Conservation (phyloP, 495 filamentous ascomycete genomes). For the Cairneyella variabilis region DNA sequence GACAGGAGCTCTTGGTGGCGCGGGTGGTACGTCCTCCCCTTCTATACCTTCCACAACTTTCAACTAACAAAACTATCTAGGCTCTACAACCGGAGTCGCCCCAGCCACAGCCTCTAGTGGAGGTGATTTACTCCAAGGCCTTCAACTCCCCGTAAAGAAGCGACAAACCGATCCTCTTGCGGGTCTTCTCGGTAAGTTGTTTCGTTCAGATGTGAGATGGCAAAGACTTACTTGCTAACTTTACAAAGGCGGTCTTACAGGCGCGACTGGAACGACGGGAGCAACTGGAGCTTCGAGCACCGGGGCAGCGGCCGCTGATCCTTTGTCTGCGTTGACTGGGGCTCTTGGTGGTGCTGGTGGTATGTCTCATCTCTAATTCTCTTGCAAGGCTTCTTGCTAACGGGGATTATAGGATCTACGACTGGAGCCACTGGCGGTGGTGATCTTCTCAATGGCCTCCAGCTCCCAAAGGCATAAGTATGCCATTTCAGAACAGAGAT, state of each 20-base stretch:
- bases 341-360: background rate
- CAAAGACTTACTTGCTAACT: too few relatives aligned
- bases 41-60: background rate
- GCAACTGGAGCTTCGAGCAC: background rate
- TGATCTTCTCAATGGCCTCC: background rate
- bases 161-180: background rate
- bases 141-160: background rate
- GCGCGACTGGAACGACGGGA: background rate
- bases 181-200: slow-evolving; percentile 1
- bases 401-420: background rate
- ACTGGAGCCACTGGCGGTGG: background rate
- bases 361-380: background rate
- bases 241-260: too few relatives aligned
- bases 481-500: too few relatives aligned
- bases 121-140: background rate
- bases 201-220: too few relatives aligned
- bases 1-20: slow-evolving; percentile 2
- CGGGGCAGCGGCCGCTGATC: background rate
- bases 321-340: background rate
- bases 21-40: background rate
- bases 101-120: background rate
- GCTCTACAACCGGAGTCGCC: background rate
- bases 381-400: background rate
- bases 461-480: too few relatives aligned
- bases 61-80: too few relatives aligned